These are phyloP conservation scores for Lagenaria siceraria DNA, from an alignment of 306 rosid species.

Conservation along the genomic window DNA sequence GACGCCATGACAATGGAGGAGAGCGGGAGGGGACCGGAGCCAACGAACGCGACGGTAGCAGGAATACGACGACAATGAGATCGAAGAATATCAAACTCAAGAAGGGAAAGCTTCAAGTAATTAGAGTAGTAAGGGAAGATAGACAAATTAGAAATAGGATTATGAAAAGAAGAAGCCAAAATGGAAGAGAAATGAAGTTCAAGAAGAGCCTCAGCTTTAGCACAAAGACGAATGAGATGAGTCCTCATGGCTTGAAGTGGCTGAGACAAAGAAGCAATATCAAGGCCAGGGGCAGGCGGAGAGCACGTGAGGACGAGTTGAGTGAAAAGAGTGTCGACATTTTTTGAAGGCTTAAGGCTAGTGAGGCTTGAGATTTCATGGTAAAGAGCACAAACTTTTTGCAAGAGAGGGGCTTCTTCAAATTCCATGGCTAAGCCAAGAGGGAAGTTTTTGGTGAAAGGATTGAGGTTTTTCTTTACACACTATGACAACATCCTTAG, in stretches of 20 bases:
- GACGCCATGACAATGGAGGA: slow-evolving; percentile 24
- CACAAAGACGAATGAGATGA: slow-evolving; percentile 47
- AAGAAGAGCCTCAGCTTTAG: slow-evolving; percentile 46
- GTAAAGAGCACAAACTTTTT: slow-evolving; percentile 31
- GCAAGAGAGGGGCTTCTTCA: slow-evolving; percentile 22
- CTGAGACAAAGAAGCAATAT: slow-evolving; percentile 27
- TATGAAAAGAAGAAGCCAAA: slow-evolving; percentile 26
- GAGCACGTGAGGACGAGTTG: slow-evolving; percentile 57
- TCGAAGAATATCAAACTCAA: slow-evolving; percentile 17
- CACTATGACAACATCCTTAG: slow-evolving; percentile 5
- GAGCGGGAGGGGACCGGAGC: slow-evolving; percentile 31
- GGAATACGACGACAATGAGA: slow-evolving; percentile 9
- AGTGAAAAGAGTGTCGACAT: slow-evolving; percentile 73
- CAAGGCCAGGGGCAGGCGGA: slow-evolving; percentile 46
- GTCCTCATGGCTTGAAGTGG: slow-evolving; percentile 30
- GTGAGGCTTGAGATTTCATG: slow-evolving; percentile 39
- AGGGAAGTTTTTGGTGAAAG: neutral
- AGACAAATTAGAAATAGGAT: slow-evolving; percentile 38
- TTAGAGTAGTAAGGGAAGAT: slow-evolving; percentile 50
- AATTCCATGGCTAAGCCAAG: neutral
- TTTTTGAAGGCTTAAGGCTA: slow-evolving; percentile 44
- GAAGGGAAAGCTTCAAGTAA: slow-evolving; percentile 20
- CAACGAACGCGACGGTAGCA: slow-evolving; percentile 18
- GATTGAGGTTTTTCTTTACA: neutral
- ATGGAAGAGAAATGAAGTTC: slow-evolving; percentile 48